Base-by-base conservation (phyloP, 306 rosid genomes). In the Quercus rubra region DNA sequence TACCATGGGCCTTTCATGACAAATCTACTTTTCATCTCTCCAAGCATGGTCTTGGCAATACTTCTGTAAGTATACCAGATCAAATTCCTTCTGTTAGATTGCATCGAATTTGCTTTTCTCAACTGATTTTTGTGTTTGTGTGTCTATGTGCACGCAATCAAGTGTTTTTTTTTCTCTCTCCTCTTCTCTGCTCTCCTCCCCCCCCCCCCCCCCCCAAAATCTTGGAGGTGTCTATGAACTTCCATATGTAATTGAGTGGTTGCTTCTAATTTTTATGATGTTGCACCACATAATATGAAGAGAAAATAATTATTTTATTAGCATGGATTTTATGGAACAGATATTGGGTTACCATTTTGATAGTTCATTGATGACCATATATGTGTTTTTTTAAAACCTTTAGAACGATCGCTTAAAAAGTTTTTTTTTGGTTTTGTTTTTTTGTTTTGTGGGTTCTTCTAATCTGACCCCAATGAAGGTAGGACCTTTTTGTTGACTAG, bases 1-100 rank as follows among this genome's bases (percentile, higher is more conserved):
- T 72, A 18, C 87, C 92, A 3, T 79, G 85, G 72, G 88, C 85
- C 74, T 85, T 92, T 78, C 76, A 74, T 28, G 92, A 94, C 80
- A 91, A 61, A 71, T 89, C 98, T 20, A 58, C 83, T 56, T 83
- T 88, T 66, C 71, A 41, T 17, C 77, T 89, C 77, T 83, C 85
- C 35, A 87, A 74, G 59, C 85, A 69, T 58, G 86, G 77, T 70
- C 58, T 62, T 35, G 78, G 23, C 75, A 80, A 63, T 78, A 78
- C 71, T 73, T 78, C 74, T 84, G 98, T 94, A 80, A 89, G 95
- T 80, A 70, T 55, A 27, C 57, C 31, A 2, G 21, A 51, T 73
- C 80, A 61, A 54, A 27, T 83, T 30, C 41, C 35, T 64, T 80
- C n/a, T 8, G 46, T 77, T 20, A n/a, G 18, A 18, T 33, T 5